Conservation (phyloP, 805 yeast species). For the Tetrapisispora namnaoensis region DNA sequence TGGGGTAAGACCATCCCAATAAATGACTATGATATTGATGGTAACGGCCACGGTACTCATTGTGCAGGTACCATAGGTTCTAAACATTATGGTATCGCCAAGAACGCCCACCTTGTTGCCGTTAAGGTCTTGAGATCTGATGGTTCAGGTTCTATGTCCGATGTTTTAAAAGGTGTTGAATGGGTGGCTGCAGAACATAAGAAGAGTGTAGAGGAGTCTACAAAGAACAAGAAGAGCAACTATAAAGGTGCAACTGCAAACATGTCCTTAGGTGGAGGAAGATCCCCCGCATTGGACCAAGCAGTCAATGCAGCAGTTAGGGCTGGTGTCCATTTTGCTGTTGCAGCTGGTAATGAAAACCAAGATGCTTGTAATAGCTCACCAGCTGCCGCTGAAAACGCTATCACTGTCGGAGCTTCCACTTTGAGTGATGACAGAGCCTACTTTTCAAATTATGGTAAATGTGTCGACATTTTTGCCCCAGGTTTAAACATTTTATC, state of each 20-base stretch:
- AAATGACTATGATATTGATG: constrained; percentile 64
- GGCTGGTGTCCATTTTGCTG: constrained; percentile 86
- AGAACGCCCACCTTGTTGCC: constrained; percentile 68
- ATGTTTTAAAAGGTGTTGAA: constrained; percentile 77
- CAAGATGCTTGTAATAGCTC: constrained; percentile 88
- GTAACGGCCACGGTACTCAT: constrained; percentile 93
- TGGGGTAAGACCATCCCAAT: constrained; percentile 81
- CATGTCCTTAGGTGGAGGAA: constrained; percentile 93
- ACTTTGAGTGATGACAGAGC: constrained; percentile 86
- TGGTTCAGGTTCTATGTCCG: constrained; percentile 79
- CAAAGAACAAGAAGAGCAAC: constrained; percentile 16
- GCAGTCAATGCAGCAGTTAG: constrained; percentile 86
- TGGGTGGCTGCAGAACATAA: constrained; percentile 46
- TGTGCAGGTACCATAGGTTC: constrained; percentile 95
- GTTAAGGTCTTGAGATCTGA: constrained; percentile 74
- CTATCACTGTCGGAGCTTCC: constrained; percentile 93
- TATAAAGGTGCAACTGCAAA: constrained; percentile 83
- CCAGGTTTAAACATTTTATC: constrained; percentile 89
- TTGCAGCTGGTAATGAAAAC: constrained; percentile 93
- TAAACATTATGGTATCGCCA: constrained; percentile 71
- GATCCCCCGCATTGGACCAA: constrained; percentile 73
- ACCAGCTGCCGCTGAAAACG: constrained; percentile 78
- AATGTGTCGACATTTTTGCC: constrained; percentile 92
- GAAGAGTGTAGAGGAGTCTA: background rate
- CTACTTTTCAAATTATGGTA: constrained; percentile 89